Evolutionary conservation across 805 yeast genomes (phyloP), one percentile per base, ranked within the genome.

Genomic region (Yamadazyma philogaea): DNA sequence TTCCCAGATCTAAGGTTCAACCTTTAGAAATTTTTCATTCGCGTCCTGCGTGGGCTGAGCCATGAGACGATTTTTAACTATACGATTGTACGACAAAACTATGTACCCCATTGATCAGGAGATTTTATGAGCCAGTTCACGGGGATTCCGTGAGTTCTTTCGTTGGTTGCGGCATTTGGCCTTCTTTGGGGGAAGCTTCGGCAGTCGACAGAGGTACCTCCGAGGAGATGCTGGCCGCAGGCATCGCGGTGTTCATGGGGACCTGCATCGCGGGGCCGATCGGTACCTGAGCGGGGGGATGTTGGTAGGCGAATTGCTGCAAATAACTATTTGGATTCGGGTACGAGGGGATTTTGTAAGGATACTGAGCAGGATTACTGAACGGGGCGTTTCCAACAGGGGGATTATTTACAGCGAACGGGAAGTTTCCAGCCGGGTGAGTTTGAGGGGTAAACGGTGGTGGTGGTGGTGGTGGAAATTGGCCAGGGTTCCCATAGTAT

Each of bases 11-110:
- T 39, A 32, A 32, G 22, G 42, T 39, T 39, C 18, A 33, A n/a
- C n/a, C 36, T 14, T 33, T 24, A 16, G 27, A 32, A 30, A 17
- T 39, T 39, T 39, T 39, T 37, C n/a, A 27, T 18, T 28, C 30
- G 37, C 40, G 21, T 37, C 34, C 24, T 37, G 40, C 33, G 28
- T 15, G 10, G 32, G 39, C 33, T 27, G 39, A 36, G 38, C 30
- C 27, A 24, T 34, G 38, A 14, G 30, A 18, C 18, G 12, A 24
- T 24, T 11, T 24, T 24, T 24, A 24, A 24, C 12, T 24, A 24
- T 24, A 24, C 28, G 8, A 24, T n/a, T n/a, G 12, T 24, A 24
- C 28, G 28, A 24, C 28, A 24, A 24, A 5, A 24, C 28, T 7
- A 24, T 24, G 5, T 24, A 24, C 10, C 6, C 26, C 8, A 22